Conservation (phyloP, 106 monocot species). For the Dioscorea alata region DNA sequence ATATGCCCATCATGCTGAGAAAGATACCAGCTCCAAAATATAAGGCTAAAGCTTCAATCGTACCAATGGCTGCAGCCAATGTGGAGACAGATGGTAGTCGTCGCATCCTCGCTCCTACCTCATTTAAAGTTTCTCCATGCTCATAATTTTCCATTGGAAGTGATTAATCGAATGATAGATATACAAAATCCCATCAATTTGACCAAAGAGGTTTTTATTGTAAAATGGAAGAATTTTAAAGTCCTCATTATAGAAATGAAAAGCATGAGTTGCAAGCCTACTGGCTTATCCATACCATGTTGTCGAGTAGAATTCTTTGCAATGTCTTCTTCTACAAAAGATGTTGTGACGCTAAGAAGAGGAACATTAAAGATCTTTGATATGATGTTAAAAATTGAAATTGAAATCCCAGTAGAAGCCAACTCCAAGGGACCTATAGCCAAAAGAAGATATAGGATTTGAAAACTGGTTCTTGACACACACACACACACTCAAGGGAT, state of each 20-base stretch:
- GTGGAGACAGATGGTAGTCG: conserved; percentile 83
- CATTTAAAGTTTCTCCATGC: conserved; percentile 6
- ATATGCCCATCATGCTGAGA: conserved; percentile 76
- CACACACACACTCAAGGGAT: too few species aligned
- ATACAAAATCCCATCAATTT: too few species aligned
- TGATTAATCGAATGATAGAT: too few species aligned
- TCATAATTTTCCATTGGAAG: conserved; percentile 10
- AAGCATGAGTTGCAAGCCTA: background rate
- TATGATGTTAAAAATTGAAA: conserved; percentile 89
- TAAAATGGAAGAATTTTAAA: too few species aligned
- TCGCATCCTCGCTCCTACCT: conserved; percentile 36
- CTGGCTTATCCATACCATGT: conserved; percentile 25
- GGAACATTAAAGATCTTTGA: conserved; percentile 98
- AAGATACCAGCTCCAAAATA: conserved; percentile 72
- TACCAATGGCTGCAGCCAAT: conserved; percentile 75
- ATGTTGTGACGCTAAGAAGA: conserved; percentile 89
- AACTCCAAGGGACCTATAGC: conserved; percentile 77
- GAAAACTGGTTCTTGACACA: background rate
- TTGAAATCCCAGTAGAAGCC: conserved; percentile 85
- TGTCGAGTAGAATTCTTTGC: conserved; percentile 46
- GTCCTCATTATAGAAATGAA: too few species aligned
- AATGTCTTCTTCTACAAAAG: conserved; percentile 96
- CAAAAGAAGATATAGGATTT: conserved; percentile 3
- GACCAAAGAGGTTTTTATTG: too few species aligned
- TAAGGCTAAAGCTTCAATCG: conserved; percentile 73